These are phyloP conservation scores for Sutorius eximius DNA, from an alignment of 1,284 basidiomycete genomes.

Conservation along the genomic window DNA sequence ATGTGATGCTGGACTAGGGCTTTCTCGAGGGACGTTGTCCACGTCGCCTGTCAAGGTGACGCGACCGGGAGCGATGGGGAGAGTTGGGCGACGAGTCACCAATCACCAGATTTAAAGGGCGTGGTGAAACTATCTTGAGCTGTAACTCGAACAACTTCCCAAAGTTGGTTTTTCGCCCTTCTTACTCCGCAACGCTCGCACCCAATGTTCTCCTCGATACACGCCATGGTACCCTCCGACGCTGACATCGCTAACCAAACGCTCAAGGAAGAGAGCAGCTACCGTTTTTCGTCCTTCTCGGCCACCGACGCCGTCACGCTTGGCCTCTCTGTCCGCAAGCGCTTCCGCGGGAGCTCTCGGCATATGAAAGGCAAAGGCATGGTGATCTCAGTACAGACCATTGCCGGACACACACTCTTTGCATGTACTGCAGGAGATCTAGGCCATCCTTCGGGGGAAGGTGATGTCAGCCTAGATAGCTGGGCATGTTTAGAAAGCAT, in stretches of 20 bases:
- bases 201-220: slow-evolving; percentile 54
- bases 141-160: not conserved
- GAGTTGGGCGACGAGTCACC: not conserved
- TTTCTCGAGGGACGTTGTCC: not conserved
- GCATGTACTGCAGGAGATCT: slow-evolving; percentile 79
- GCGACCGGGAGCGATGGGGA: not conserved
- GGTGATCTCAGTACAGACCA: slow-evolving; percentile 73
- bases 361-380: slow-evolving; percentile 76
- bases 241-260: slow-evolving; percentile 70
- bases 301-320: slow-evolving; percentile 77
- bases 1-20: not conserved
- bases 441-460: slow-evolving; percentile 59
- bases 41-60: not conserved
- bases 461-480: slow-evolving; percentile 76
- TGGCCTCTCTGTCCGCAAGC: slow-evolving; percentile 75
- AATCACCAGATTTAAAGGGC: not conserved
- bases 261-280: slow-evolving; percentile 63
- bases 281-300: slow-evolving; percentile 70
- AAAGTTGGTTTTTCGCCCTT: not conserved
- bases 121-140: not conserved
- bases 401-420: slow-evolving; percentile 75
- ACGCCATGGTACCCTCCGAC: slow-evolving; percentile 61
- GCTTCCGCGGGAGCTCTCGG: slow-evolving; percentile 70
- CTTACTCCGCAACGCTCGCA: slow-evolving; percentile 11
- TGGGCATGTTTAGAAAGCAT: slow-evolving; percentile 78